phyloP scores from a whole-genome alignment of 768 basidiomycete species.

The Astraeus odoratus region DNA sequence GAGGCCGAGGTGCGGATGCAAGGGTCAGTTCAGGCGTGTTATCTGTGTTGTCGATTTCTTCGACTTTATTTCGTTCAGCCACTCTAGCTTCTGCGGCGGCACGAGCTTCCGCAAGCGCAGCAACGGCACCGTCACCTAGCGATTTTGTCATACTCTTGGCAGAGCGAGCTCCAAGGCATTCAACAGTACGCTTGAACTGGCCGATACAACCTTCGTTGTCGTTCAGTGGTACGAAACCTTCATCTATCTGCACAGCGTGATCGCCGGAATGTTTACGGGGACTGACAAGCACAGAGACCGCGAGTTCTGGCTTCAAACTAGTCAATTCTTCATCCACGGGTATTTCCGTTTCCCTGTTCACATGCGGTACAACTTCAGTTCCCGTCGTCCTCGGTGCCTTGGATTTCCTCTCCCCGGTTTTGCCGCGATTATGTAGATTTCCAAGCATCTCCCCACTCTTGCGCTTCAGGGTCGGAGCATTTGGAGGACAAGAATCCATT shows the following conservation, averaged over 20 bases:
- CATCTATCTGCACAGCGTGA: conserved; percentile 17
- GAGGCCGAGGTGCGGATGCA: conserved; percentile 4
- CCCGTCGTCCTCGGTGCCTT: conserved; percentile 46
- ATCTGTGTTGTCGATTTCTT: conserved; percentile 17
- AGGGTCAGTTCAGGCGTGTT: conserved; percentile 15
- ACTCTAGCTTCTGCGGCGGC: conserved; percentile 63
- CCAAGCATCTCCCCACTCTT: conserved; percentile 53
- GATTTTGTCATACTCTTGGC: conserved; percentile 59
- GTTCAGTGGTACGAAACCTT: conserved; percentile 7
- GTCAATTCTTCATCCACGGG: not conserved
- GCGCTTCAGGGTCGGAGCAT: conserved; percentile 37
- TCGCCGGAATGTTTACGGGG: conserved; percentile 10
- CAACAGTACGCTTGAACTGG: conserved; percentile 64
- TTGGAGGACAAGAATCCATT: conserved; percentile 2
- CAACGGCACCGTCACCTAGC: conserved; percentile 44
- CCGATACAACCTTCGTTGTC: conserved; percentile 47
- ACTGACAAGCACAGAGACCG: not conserved
- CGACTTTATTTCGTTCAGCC: conserved; percentile 53
- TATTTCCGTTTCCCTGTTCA: conserved; percentile 7
- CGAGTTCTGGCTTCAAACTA: too few species aligned
- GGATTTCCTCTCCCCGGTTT: conserved; percentile 34
- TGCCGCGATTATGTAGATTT: conserved; percentile 8
- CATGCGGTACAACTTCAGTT: conserved; percentile 26
- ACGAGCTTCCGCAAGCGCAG: conserved; percentile 59
- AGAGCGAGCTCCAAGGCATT: conserved; percentile 52